phyloP scores from a whole-genome alignment of 495 filamentous ascomycete species.

The Daldinia concentrica region DNA sequence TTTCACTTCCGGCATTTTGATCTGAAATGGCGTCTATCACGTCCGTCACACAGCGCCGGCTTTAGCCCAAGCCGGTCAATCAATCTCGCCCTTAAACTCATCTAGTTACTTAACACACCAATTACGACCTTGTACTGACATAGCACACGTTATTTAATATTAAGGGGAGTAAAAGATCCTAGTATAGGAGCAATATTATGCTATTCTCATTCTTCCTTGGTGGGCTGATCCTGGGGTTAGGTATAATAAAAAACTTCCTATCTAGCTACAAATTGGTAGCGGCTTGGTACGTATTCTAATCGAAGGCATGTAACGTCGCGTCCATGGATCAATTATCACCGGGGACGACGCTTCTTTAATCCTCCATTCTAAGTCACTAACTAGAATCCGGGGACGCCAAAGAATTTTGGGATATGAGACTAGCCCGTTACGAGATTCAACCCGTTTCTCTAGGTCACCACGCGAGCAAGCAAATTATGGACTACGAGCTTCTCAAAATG shows the following conservation, averaged over 20 bases:
- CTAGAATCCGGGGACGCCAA: not conserved
- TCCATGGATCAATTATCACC: slow-evolving; percentile 15
- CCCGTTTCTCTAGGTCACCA: not conserved
- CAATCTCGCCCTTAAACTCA: not conserved
- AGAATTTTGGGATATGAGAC: not conserved
- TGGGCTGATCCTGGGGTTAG: not conserved
- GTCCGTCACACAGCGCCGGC: not conserved
- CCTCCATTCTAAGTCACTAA: not conserved
- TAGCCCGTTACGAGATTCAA: slow-evolving; percentile 2
- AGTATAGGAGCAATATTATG: slow-evolving; percentile 2
- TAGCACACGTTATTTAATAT: not conserved
- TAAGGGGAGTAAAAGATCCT: not conserved
- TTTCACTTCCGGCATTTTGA: not conserved
- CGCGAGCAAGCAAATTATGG: slow-evolving; percentile 1
- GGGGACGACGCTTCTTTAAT: slow-evolving; percentile 6
- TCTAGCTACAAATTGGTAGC: not conserved
- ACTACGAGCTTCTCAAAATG: slow-evolving; percentile 5
- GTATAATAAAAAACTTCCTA: slow-evolving; percentile 10
- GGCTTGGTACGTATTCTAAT: slow-evolving; percentile 20
- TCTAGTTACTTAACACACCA: not conserved
- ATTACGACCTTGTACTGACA: not conserved
- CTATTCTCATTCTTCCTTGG: slow-evolving; percentile 1
- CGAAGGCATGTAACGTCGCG: slow-evolving; percentile 41
- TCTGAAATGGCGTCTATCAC: not conserved
- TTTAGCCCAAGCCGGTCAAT: no score